Base-by-base conservation (phyloP, 768 basidiomycete species). In the Suillus cothurnatus region DNA sequence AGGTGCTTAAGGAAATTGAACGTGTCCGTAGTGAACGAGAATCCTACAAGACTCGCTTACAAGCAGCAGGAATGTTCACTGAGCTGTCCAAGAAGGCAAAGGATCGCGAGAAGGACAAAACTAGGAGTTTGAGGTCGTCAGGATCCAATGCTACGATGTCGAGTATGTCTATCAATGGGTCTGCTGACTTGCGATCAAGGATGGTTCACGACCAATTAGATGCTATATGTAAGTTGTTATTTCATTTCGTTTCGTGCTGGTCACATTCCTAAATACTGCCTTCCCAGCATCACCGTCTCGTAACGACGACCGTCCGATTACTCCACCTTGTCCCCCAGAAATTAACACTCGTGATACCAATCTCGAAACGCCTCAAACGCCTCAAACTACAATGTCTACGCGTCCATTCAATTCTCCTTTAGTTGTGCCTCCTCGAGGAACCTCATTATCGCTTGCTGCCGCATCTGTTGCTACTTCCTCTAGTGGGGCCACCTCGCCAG, bases 21-120 rank as follows among this genome's bases (percentile, higher is more conserved):
- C 86, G 95, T 62, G 85, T 97, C 60, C 84, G 95, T 17, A 81
- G 80, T 14, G 95, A 97, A 74, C 85, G 95, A 21, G 94, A 95
- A 71, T 74, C 82, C 11, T 91, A 81, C 62, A 79, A 79, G 58
- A 41, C 72, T n/a, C 75, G 75, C 50, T 70, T 78, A 14, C 69
- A 70, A 49, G 68, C 73, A 74, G 67, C 77, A 69, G 70, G 73
- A 49, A 60, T 74, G 66, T 66, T 74, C 72, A 53, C 78, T 83
- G 80, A 90, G 81, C 64, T 73, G 39, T 36, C 65, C 28, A 77
- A 69, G 67, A 78, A 71, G 64, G 76, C 73, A 19, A 76, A 62
- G 67, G 58, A 59, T 19, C 58, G 58, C 58, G 73, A 69, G 59
- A 72, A 65, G 50, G 45, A 62, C 15, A 75, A 31, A 49, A 43